Conservation (phyloP, 257 asterid species). For the Solanum lycopersicoides region DNA sequence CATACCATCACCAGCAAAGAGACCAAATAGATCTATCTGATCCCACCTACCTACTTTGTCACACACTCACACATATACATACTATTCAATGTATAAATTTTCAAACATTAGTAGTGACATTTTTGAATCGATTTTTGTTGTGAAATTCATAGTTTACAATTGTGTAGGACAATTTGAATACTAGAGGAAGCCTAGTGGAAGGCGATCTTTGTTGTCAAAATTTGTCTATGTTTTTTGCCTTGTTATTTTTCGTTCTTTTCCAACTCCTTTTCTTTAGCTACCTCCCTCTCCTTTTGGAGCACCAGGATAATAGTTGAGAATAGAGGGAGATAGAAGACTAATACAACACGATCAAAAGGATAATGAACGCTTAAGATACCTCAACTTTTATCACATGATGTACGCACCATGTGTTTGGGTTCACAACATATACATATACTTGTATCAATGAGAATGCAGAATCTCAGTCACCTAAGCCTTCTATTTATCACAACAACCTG, state of each 20-base stretch:
- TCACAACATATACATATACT: background rate
- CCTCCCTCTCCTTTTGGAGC: conserved; percentile 66
- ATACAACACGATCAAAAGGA: conserved; percentile 1
- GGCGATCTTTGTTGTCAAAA: no score
- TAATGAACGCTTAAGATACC: conserved; percentile 6
- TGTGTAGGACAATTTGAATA: no score
- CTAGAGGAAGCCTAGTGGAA: no score
- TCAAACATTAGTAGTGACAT: no score
- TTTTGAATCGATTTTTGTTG: no score
- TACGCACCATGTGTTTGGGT: background rate
- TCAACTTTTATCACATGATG: background rate
- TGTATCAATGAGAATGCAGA: background rate
- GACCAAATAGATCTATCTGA: no score
- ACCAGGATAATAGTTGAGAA: conserved; percentile 65
- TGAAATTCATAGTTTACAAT: no score
- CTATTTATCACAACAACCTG: background rate
- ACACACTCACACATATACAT: no score
- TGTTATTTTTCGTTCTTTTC: conserved; percentile 22
- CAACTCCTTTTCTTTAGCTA: conserved; percentile 32
- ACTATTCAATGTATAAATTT: no score
- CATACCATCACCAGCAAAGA: no score
- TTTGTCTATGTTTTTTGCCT: background rate
- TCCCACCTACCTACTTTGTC: no score
- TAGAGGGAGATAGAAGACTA: conserved; percentile 15
- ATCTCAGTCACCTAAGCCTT: background rate